Percentiles rank a stretch among this genome's conserved stretches.
These are phyloP conservation scores for Kregervanrija fluxuum DNA, from an alignment of 805 yeast genomes.

Conservation along the genomic window DNA sequence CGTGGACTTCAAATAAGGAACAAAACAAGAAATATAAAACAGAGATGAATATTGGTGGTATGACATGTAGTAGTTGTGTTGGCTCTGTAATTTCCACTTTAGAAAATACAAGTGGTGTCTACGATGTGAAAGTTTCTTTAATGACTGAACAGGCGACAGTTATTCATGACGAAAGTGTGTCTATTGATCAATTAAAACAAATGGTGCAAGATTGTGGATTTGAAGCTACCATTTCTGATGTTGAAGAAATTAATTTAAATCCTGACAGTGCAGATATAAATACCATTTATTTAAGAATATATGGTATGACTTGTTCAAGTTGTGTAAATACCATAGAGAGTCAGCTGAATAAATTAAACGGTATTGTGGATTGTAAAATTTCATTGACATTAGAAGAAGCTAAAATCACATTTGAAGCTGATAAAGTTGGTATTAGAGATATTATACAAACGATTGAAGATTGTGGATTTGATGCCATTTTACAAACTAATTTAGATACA, in stretches of 20 bases:
- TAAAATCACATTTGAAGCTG: constrained; percentile 42
- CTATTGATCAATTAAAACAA: constrained; percentile 29
- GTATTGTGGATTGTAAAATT: constrained; percentile 43
- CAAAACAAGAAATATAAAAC: constrained; percentile 4
- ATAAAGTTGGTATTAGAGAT: constrained; percentile 53
- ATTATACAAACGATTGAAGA: constrained; percentile 47
- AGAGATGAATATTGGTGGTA: constrained; percentile 51
- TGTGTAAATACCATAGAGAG: constrained; percentile 44
- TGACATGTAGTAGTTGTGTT: constrained; percentile 67
- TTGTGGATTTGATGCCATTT: constrained; percentile 45
- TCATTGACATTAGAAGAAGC: constrained; percentile 51
- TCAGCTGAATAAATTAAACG: constrained; percentile 36
- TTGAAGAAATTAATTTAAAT: constrained; percentile 14
- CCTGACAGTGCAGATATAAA: constrained; percentile 6
- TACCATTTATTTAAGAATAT: constrained; percentile 29
- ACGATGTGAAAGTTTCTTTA: constrained; percentile 51
- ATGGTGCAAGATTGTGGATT: constrained; percentile 44
- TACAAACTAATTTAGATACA: constrained; percentile 45
- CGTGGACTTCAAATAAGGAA: constrained; percentile 1
- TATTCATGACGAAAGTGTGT: constrained; percentile 31
- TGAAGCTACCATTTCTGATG: constrained; percentile 37
- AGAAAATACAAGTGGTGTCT: constrained; percentile 26
- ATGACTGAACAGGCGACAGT: constrained; percentile 67
- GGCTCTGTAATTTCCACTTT: constrained; percentile 45
- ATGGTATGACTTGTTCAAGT: constrained; percentile 58